Base-by-base conservation (phyloP, 345 rosid genomes). In the Salix brachista region DNA sequence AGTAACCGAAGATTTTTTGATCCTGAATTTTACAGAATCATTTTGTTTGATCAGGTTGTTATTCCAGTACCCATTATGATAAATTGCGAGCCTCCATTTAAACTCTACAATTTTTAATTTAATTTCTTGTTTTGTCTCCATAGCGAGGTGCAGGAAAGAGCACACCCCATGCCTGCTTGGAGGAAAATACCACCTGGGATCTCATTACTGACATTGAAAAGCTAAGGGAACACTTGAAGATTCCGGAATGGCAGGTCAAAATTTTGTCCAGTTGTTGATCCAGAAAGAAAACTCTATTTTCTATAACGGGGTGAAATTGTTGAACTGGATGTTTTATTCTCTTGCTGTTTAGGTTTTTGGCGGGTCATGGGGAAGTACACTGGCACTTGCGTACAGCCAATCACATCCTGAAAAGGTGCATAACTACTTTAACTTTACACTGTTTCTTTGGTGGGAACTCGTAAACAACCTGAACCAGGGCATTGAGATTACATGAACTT, bases 281-380 rank as follows among this genome's bases (percentile, higher is more conserved):
- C 28, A 65, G 32, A 72, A 79, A 71, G 44, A 6, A n/a, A 23
- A 62, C 18, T 18, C 4, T 52, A 72, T 13, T 62, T 64, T 17
- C 28, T 42, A 60, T 7, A 44, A 48, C 19, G 26, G 61, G 68
- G 65, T 80, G 37, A 34, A 69, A 70, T 32, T 44, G 28, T 4
- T 46, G 52, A 46, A 46, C 52, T 46, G 25, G 74, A 37, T 48
- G 44, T 11, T 18, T 25, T 64, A 10, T 25, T 32, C 16, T 30
- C 28, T 28, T 37, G 12, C 73, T n/a, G 16, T 61, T 48, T 66
- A 95, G 99, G 94, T 93, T 72, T 91, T 95, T 87, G 97, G 99
- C 65, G 99, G 98, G 56, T 95, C 99, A 37, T 95, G 99, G 98
- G 98, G 99, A 85, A 95, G 99, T 79, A 95, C 98, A 66, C 88